Percentiles rank a stretch among this genome's conserved stretches.
These are phyloP conservation scores for Pseudoneurospora amorphoporcata DNA, from an alignment of 495 filamentous ascomycete genomes.

Conservation along the genomic window DNA sequence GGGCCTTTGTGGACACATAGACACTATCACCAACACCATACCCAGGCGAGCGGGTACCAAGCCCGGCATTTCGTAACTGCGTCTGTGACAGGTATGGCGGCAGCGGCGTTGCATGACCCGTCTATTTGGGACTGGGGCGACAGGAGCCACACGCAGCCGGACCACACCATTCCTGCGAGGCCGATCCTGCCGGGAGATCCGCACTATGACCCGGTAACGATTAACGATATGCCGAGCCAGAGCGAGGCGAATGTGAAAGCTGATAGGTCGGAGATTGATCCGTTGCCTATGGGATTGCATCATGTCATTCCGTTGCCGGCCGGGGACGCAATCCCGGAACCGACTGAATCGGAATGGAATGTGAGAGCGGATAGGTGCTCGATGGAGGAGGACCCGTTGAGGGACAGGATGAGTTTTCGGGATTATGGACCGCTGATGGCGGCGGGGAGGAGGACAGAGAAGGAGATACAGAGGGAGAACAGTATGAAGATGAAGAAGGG, in stretches of 20 bases:
- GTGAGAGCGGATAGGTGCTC: slow-evolving; percentile 11
- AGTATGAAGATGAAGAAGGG: too few species aligned
- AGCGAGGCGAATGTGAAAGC: slow-evolving; percentile 20
- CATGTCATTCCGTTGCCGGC: slow-evolving; percentile 9
- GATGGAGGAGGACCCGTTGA: slow-evolving; percentile 10
- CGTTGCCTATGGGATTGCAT: slow-evolving; percentile 14
- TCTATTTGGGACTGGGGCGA: background rate
- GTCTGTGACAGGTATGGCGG: too few species aligned
- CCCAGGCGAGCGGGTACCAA: background rate
- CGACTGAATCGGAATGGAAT: slow-evolving; percentile 16
- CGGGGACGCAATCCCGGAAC: slow-evolving; percentile 7
- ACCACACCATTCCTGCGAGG: background rate
- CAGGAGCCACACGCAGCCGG: background rate
- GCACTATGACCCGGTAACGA: background rate
- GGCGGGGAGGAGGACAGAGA: background rate
- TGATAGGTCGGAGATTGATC: slow-evolving; percentile 11
- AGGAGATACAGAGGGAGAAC: background rate
- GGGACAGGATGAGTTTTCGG: background rate
- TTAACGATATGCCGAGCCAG: slow-evolving; percentile 19
- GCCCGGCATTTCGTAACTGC: too few species aligned
- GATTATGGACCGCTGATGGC: background rate
- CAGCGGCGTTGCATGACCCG: background rate
- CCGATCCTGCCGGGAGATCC: background rate
- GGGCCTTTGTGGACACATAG: too few species aligned
- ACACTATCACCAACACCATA: too few species aligned